Base-by-base conservation (phyloP, 2,329 filamentous ascomycete genomes). In the Calonectria multiphialidica region DNA sequence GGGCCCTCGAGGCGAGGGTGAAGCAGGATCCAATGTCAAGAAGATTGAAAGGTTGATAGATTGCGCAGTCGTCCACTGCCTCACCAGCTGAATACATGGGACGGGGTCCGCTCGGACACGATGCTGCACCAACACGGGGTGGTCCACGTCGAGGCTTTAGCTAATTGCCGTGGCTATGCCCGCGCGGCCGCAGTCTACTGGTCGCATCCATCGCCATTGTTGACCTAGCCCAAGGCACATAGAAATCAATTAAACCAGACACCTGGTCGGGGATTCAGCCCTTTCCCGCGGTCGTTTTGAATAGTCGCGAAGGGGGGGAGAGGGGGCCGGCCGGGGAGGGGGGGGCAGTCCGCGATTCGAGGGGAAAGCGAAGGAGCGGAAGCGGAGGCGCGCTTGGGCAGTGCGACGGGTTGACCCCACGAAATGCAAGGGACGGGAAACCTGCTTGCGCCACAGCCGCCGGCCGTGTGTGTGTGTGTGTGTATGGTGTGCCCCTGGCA, bases 361-460 rank as follows among this genome's bases (percentile, higher is more conserved):
- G 47, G 45, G 64, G 28, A 33, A 12, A 47, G 25, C 25, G 37
- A 40, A 40, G 33, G 44, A 59, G n/a, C 25, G 40, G 57, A 62
- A n/a, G n/a, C n/a, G n/a, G n/a, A n/a, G n/a, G 57, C 57, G 40
- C 37, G 57, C 57, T 62, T 62, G 57, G 57, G 37, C 57, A 45
- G 25, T 30, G 40, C 57, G 25, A 62, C 45, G 9, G 9, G 45
- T 16, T 35, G 44, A 61, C 57, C 45, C 66, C 66, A 28, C 66
- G 59, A 59, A 59, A 68, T 68, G 44, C 71, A 72, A 72, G 69
- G 71, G 42, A 65, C 59, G 21, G 30, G 40, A 15, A 40, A n/a
- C n/a, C n/a, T 23, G 49, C 23, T 50, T 71, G 68, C 71, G 71
- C 71, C 64, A 73, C 71, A 68, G 65, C 71, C 68, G 68, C 23